Base-by-base conservation (phyloP, 768 basidiomycete species). In the Trametes meyenii region DNA sequence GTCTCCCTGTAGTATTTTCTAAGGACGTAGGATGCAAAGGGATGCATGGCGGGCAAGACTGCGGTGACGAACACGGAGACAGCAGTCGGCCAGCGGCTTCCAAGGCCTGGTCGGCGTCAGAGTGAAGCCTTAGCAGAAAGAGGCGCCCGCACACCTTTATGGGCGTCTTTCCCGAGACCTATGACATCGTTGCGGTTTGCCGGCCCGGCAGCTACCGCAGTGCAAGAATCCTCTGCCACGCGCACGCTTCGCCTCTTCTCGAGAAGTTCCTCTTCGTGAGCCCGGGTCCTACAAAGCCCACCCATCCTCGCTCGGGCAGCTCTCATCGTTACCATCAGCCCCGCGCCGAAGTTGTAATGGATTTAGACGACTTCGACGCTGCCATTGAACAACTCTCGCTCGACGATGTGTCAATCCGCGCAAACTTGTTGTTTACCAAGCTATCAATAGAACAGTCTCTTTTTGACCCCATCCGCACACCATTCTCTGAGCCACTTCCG, bases 1-100 rank as follows among this genome's bases (percentile, higher is more conserved):
- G 94, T 97, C n/a, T 86, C 87, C 66, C 85, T 83, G 79, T 94
- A 95, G 75, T 96, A 98, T 73, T 83, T 88, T 64, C 90, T 88
- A 39, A 98, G 80, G 58, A 98, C 89, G 77, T 94, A 92, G 14
- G 90, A 84, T 40, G 92, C 88, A 69, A 94, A 94, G 6, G 92
- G 89, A 75, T 92, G 89, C 92, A 94, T 92, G 48, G 43, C 45
- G 52, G 40, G n/a, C 40, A 35, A 14, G 51, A 40, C 19, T 8
- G 29, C 12, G 10, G 19, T 8, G 38, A 16, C 4, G 43, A 26
- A n/a, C 39, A 8, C 8, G 35, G n/a, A 36, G 60, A 55, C 26
- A 24, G 35, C 51, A 56, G 61, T 62, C 61, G 61, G 26, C 62
- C 62, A 63, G 62, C 62, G 62, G 58, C 62, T 43, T 21, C 36